Evolutionary conservation across 129 eudicot genomes (phyloP).

Genomic region (Mikania micrantha): DNA sequence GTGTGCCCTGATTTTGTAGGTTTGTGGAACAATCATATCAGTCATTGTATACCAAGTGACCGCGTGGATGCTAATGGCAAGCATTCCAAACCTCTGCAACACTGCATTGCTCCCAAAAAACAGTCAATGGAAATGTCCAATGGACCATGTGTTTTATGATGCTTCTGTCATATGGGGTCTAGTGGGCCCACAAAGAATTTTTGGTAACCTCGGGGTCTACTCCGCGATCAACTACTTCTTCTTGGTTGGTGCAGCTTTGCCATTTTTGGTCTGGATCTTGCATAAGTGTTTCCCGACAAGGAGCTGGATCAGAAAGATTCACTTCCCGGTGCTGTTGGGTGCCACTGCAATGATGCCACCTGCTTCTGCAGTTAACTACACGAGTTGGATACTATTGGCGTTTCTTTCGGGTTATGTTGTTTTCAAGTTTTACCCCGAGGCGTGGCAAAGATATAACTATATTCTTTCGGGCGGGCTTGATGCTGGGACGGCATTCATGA

Average conservation of each 20-base stretch:
- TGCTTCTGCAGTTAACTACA: slow-evolving; percentile 60
- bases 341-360: slow-evolving; percentile 55
- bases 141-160: slow-evolving; percentile 51
- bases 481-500: slow-evolving; percentile 62
- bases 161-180: slow-evolving; percentile 75
- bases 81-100: slow-evolving; percentile 49
- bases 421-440: slow-evolving; percentile 29
- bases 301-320: slow-evolving; percentile 41
- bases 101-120: slow-evolving; percentile 32
- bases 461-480: slow-evolving; percentile 54
- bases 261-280: slow-evolving; percentile 46
- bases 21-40: slow-evolving; percentile 44
- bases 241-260: slow-evolving; percentile 49
- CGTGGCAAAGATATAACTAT: slow-evolving; percentile 54
- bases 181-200: slow-evolving; percentile 64
- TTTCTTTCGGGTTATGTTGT: slow-evolving; percentile 42
- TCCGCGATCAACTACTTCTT: slow-evolving; percentile 48
- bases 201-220: slow-evolving; percentile 65
- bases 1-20: slow-evolving; percentile 13
- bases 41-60: slow-evolving; percentile 41
- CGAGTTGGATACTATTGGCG: slow-evolving; percentile 52
- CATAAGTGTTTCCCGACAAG: slow-evolving; percentile 42
- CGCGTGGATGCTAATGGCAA: slow-evolving; percentile 62
- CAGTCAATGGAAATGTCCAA: slow-evolving; percentile 57
- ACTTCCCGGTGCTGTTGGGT: slow-evolving; percentile 51